Evolutionary conservation across 23 red algal genomes (phyloP), one percentile per base, ranked within the genome.

Genomic region (Gracilaria caudata): DNA sequence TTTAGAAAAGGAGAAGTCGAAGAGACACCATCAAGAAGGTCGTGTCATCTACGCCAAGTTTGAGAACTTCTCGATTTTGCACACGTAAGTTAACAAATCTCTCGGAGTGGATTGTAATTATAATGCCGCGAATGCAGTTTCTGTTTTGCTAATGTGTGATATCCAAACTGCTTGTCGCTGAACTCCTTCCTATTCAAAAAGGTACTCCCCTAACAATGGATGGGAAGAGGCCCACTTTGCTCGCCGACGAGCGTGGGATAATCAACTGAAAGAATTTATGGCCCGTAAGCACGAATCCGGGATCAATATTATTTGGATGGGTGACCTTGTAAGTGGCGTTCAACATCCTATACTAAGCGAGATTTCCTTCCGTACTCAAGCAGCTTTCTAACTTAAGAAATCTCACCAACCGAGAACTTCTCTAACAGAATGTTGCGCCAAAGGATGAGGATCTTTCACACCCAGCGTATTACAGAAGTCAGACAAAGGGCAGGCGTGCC

Each of bases 181-280:
- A 7, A 36, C 14, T 66, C 0, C 5, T 66, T 29, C 1, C 13
- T 17, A 29, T 10, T 35, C 61, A 36, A 43, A n/a, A 75, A 89
- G 85, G 53, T 89, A 89, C 71, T 38, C 45, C 47, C 85, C 85
- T 3, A 89, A 89, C 51, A 89, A 89, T 51, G 85, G 85, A 13
- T 89, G 85, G 85, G 70, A 61, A 34, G 85, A 89, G 28, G 54
- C 63, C 20, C 38, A 63, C 39, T 89, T 89, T 38, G 13, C 1
- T 24, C 68, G 85, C 21, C 40, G 85, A 16, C n/a, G 85, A 38
- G 70, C 64, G 12, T 89, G 85, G 85, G 85, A 89, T 35, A 40
- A 78, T 37, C 43, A 61, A 20, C 28, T 89, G 40, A 29, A 47
- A 65, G 55, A 44, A 64, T 89, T 89, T 59, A 73, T 89, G 68